Evolutionary conservation across 495 filamentous ascomycete genomes (phyloP).

Genomic region (Aspergillus avenaceus): DNA sequence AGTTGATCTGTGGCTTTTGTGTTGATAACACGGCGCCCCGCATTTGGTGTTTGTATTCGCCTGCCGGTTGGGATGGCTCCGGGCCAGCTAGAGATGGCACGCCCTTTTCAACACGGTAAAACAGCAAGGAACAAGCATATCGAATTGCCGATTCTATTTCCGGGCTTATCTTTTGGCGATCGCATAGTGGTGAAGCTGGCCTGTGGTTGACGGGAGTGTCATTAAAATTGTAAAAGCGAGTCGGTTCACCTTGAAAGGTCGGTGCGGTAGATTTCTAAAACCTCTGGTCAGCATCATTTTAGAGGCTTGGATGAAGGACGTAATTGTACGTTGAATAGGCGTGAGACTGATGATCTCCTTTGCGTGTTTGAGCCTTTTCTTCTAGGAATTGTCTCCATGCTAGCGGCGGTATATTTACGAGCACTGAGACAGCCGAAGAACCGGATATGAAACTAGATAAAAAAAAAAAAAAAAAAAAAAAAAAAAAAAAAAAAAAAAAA

Average conservation of each 20-base stretch:
- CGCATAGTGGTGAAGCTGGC: constrained; percentile 7
- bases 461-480: background rate
- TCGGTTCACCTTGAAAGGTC: constrained; percentile 3
- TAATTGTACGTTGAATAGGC: constrained; percentile 16
- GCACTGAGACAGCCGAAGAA: background rate
- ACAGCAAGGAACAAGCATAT: constrained; percentile 17
- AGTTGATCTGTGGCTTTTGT: constrained; percentile 7
- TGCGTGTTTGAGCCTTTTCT: constrained; percentile 7
- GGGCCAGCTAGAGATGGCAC: constrained; percentile 3
- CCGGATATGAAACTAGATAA: background rate
- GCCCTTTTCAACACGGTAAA: constrained; percentile 18
- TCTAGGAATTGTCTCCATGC: constrained; percentile 7
- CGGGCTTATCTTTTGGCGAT: constrained; percentile 15
- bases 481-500: background rate
- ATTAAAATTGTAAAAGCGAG: constrained; percentile 17
- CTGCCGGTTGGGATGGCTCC: background rate
- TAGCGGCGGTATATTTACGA: too few relatives aligned
- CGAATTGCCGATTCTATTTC: constrained; percentile 14
- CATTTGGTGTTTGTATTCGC: background rate
- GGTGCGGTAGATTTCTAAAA: constrained; percentile 17
- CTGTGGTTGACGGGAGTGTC: constrained; percentile 7
- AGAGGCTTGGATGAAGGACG: background rate
- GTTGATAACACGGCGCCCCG: background rate
- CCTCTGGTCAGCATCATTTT: background rate
- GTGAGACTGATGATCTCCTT: constrained; percentile 14